Evolutionary conservation across 1,139 yeast genomes (phyloP), one percentile per base, ranked within the genome.

Genomic region (Zhuliangozyma parablackwelliae): DNA sequence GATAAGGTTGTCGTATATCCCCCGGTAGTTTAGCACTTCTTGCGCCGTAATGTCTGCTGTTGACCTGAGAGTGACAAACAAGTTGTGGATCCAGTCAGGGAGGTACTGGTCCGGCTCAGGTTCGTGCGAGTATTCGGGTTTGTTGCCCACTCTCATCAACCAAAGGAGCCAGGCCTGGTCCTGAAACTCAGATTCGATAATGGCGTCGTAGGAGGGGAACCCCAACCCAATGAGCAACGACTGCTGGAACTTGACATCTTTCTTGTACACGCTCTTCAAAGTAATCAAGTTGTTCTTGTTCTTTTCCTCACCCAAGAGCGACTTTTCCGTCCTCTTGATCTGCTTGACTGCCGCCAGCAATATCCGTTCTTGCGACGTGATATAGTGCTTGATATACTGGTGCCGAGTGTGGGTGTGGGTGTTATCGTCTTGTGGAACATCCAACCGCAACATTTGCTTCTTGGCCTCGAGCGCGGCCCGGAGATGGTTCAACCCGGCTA

Each of bases 141-240:
- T 65, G 50, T 81, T 82, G 39, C 68, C 65, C 41, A 78, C 72
- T 42, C 89, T 65, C 33, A 83, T 75, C 25, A 83, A 63, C 75
- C 82, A 84, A 31, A 83, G 55, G 11, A 82, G 55, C 61, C 85
- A 65, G 5, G 77, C 73, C 48, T 80, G 84, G 45, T 80, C 82
- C 42, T 77, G 65, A 34, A 79, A 65, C 35, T 70, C 67, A 30
- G 65, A 53, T 7, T 66, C 65, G 2, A 72, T 50, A 11, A 82
- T 50, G 29, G 74, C 76, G 9, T 77, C 81, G 48, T 72, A 80
- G 11, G 70, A 64, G 2, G 73, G 57, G 9, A 79, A 70, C 6
- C 88, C 89, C 49, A 81, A 70, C 1, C 75, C 62, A 13, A 80
- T 56, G 16, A 79, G 56, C 26, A 83, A 56, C 2, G 85, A 70